Percentiles rank a stretch among this genome's conserved stretches.
Evolutionary conservation across 1,139 yeast genomes (phyloP).

Genomic region (Entelexis paramagnoliae): DNA sequence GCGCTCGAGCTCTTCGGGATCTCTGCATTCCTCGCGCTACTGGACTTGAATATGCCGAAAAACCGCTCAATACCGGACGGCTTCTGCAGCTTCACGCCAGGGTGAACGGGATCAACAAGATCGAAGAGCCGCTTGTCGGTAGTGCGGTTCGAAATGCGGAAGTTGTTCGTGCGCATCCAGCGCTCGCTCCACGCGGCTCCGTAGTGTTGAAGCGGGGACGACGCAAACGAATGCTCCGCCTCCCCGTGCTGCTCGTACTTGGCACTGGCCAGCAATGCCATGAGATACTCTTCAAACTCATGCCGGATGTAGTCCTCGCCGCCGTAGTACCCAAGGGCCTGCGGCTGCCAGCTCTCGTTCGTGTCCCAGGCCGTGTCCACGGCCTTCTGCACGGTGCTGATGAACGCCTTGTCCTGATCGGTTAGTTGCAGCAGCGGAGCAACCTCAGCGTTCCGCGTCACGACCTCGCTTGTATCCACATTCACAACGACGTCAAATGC

Average conservation of each 20-base stretch:
- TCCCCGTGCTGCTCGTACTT: conserved; percentile 53
- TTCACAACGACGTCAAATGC: conserved; percentile 47
- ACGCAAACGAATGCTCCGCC: not conserved
- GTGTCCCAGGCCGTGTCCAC: conserved; percentile 30
- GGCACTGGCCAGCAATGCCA: conserved; percentile 61
- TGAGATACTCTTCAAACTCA: conserved; percentile 80
- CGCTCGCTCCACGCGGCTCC: conserved; percentile 45
- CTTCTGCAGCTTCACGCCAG: conserved; percentile 16
- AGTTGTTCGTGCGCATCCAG: conserved; percentile 65
- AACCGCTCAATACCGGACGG: conserved; percentile 20
- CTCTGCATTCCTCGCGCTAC: not conserved
- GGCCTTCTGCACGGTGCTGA: conserved; percentile 38
- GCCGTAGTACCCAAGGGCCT: conserved; percentile 47
- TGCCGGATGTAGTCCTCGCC: conserved; percentile 83
- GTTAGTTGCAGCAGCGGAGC: conserved; percentile 44
- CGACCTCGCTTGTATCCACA: conserved; percentile 42
- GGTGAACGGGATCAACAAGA: conserved; percentile 54
- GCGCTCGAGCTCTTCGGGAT: not conserved
- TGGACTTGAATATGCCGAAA: conserved; percentile 14
- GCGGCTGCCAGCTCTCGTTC: conserved; percentile 41
- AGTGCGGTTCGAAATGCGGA: conserved; percentile 51
- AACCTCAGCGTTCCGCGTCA: conserved; percentile 38
- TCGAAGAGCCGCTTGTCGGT: conserved; percentile 89
- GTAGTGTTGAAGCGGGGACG: conserved; percentile 12
- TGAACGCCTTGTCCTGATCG: conserved; percentile 63